Conservation (phyloP, 352 stramenopile genomes). For the Elongisporangium undulatum region DNA sequence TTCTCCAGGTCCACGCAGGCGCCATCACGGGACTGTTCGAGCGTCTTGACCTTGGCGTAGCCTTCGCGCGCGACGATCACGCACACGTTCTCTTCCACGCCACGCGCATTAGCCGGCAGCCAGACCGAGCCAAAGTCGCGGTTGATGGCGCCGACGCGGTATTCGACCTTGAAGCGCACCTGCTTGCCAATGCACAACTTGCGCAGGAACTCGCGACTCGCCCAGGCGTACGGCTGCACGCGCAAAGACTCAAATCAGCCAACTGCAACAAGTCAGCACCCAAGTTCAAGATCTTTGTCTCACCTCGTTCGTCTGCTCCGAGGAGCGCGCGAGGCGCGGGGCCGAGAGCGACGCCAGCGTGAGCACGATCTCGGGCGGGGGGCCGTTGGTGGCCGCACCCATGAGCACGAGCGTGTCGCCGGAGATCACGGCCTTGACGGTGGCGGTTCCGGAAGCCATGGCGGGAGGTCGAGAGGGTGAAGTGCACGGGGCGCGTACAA, state of each 20-base stretch:
- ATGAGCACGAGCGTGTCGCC: constrained; percentile 98
- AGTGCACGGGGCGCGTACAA: constrained; percentile 5
- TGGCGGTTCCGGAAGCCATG: constrained; percentile 87
- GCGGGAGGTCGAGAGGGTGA: not conserved
- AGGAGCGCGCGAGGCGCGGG: constrained; percentile 82
- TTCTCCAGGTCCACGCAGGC: constrained; percentile 70
- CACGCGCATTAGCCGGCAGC: constrained; percentile 50
- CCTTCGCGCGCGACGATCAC: constrained; percentile 80
- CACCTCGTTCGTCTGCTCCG: constrained; percentile 65
- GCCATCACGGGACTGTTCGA: constrained; percentile 70
- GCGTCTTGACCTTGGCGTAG: constrained; percentile 79
- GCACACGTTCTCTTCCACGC: constrained; percentile 80
- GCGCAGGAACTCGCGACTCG: constrained; percentile 95
- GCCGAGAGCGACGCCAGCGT: constrained; percentile 95
- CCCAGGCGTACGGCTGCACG: constrained; percentile 93
- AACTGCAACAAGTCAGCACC: not conserved
- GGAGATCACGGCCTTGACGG: constrained; percentile 96
- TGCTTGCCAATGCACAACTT: constrained; percentile 94
- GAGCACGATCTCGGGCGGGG: constrained; percentile 94
- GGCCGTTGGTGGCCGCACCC: constrained; percentile 76
- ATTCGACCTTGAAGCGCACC: constrained; percentile 96
- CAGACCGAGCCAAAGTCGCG: constrained; percentile 83
- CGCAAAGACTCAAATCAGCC: constrained; percentile 8
- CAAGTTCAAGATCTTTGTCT: not conserved
- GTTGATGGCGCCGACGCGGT: constrained; percentile 75